phyloP scores from a whole-genome alignment of 208 protist species.

The Herpetomonas samuelpessoai region DNA sequence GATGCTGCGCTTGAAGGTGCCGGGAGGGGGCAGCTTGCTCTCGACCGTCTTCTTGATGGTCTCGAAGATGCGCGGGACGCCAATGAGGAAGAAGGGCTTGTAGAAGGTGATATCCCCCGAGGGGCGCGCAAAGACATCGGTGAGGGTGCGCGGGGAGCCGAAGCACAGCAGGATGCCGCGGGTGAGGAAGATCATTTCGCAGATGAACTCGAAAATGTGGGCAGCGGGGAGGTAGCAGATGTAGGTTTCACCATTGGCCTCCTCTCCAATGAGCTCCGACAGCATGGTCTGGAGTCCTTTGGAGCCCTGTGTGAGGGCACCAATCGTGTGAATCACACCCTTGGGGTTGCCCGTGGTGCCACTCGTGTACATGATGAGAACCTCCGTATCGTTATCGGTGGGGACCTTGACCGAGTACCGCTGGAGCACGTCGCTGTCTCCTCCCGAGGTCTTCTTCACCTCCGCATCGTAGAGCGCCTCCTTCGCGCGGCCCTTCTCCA shows the following conservation, averaged over 20 bases:
- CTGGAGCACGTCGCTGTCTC: not conserved
- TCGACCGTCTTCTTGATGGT: conserved; percentile 85
- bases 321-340: conserved; percentile 82
- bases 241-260: conserved; percentile 54
- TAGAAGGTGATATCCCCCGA: conserved; percentile 75
- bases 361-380: conserved; percentile 91
- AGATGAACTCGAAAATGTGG: conserved; percentile 91
- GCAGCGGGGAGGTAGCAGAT: conserved; percentile 88
- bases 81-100: conserved; percentile 79
- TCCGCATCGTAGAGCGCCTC: conserved; percentile 1
- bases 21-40: conserved; percentile 47
- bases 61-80: conserved; percentile 87
- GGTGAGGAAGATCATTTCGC: conserved; percentile 60
- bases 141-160: conserved; percentile 79
- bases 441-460: conserved; percentile 4
- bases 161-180: conserved; percentile 71
- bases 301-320: conserved; percentile 42
- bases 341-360: conserved; percentile 91
- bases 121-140: conserved; percentile 57
- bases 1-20: conserved; percentile 59
- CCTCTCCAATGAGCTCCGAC: conserved; percentile 36
- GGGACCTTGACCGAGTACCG: conserved; percentile 5
- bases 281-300: conserved; percentile 33
- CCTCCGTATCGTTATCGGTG: conserved; percentile 43
- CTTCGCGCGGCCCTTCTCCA: conserved; percentile 42